Evolutionary conservation across 2,329 filamentous ascomycete genomes (phyloP).

Genomic region (Penicillium carneum): DNA sequence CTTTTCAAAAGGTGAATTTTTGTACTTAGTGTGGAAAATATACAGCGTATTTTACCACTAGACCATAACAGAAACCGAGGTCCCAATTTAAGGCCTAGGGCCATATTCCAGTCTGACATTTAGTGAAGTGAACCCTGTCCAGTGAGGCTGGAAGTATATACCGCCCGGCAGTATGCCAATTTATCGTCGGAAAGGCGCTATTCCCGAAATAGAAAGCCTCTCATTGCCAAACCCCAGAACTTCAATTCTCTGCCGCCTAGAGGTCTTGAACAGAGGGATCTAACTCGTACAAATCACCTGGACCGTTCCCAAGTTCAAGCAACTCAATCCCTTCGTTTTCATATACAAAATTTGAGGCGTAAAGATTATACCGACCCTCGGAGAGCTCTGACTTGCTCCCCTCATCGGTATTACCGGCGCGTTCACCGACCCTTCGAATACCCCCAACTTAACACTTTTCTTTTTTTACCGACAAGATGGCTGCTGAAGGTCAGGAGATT

Average conservation of each 20-base stretch:
- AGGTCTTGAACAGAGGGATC: slow-evolving; percentile 23
- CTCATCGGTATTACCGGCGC: slow-evolving; percentile 21
- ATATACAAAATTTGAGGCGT: not conserved
- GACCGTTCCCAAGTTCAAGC: not conserved
- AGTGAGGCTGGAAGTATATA: not conserved
- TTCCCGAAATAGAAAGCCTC: slow-evolving; percentile 28
- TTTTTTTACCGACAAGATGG: slow-evolving; percentile 36
- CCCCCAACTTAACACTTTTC: not conserved
- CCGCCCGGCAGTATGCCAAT: slow-evolving; percentile 26
- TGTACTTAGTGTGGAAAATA: not conserved
- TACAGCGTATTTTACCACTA: no score
- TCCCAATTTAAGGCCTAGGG: no score
- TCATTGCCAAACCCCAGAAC: slow-evolving; percentile 28
- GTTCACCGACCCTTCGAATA: slow-evolving; percentile 18
- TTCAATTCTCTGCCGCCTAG: slow-evolving; percentile 28
- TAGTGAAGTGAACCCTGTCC: no score
- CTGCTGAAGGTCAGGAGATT: slow-evolving; percentile 47
- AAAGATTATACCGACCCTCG: slow-evolving; percentile 7
- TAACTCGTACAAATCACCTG: not conserved
- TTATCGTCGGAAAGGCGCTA: slow-evolving; percentile 25
- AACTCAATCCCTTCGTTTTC: not conserved
- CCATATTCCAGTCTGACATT: no score
- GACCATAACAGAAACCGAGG: no score
- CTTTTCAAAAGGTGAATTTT: not conserved
- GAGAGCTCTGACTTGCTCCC: slow-evolving; percentile 24